Base-by-base conservation (phyloP, 441 rosid genomes). In the Lepidium campestre region DNA sequence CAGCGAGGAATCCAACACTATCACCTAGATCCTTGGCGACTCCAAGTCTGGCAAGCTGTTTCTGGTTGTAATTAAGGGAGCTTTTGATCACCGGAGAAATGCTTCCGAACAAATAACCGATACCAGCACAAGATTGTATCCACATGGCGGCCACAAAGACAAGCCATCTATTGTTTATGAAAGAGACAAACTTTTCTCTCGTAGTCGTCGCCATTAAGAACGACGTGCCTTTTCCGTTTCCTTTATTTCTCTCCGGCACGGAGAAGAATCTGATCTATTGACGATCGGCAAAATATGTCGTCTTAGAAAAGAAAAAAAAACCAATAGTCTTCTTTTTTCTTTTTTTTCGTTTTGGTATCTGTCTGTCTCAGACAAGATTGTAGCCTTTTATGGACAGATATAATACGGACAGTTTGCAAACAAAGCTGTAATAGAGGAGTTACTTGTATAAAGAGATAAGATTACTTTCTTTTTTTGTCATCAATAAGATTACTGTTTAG, bases 61-160 rank as follows among this genome's bases (percentile, higher is more conserved):
- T 82, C 77, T 95, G 98, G 39, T 95, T 95, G 44, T 95, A 95
- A 70, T 77, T 81, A 76, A 92, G 54, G 2, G 97, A 86, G 71
- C 87, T 84, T 86, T 95, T 95, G 35, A 92, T 90, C 29, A 88
- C 97, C 27, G 99, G 99, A 10, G 99, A 95, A 55, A 95, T 82
- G 76, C 98, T 95, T 44, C 98, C 97, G 76, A 90, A 95, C 75
- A 95, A 59, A 73, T 95, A 95, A 45, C 97, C 98, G 27, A 88
- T 70, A 5, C 99, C 99, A 5, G 97, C 97, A 62, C 97, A 88
- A 0, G 98, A 92, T 80, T 92, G 93, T 59, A 95, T 85, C 98
- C 99, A 95, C 93, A 95, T 95, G 83, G 97, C 94, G 1, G 91
- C 92, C 64, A 95, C 97, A 69, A 95, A 92, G 40, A 92, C 99